Evolutionary conservation across 2,329 filamentous ascomycete species (phyloP).

Genomic region (Aureobasidium uvarum): DNA sequence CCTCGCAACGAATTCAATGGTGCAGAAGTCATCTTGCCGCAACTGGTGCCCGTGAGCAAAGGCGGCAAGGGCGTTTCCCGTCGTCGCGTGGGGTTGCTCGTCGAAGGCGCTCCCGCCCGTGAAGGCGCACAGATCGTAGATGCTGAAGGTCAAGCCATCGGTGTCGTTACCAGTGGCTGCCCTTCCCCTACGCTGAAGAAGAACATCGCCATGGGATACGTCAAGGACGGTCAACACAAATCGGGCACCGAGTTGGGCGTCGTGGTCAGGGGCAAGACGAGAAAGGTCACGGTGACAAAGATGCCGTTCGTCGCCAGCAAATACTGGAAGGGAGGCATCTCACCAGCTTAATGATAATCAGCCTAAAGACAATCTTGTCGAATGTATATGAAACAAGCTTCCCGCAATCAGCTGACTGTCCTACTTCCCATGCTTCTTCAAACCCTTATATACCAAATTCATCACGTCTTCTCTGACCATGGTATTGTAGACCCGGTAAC

Average conservation of each 20-base stretch:
- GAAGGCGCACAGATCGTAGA: slow-evolving; percentile 80
- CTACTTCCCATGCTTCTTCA: no score
- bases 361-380: neutral
- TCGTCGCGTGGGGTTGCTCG: slow-evolving; percentile 74
- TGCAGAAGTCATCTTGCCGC: slow-evolving; percentile 69
- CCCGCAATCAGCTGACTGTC: no score
- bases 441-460: no score
- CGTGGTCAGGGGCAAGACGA: slow-evolving; percentile 70
- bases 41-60: slow-evolving; percentile 71
- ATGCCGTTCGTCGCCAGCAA: slow-evolving; percentile 85
- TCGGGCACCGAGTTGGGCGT: slow-evolving; percentile 77
- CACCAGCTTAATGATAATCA: slow-evolving; percentile 24
- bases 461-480: no score
- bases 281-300: slow-evolving; percentile 73
- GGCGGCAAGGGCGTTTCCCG: slow-evolving; percentile 67
- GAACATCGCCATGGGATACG: slow-evolving; percentile 96
- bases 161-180: slow-evolving; percentile 82
- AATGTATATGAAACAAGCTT: neutral
- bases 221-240: slow-evolving; percentile 79
- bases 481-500: no score
- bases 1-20: slow-evolving; percentile 74
- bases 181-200: slow-evolving; percentile 81
- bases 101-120: slow-evolving; percentile 83
- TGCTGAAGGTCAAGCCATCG: slow-evolving; percentile 64
- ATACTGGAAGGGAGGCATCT: slow-evolving; percentile 59